Percentiles rank a stretch among this genome's conserved stretches.
These are phyloP conservation scores for Lithospermum erythrorhizon DNA, from an alignment of 257 asterid genomes.

Conservation along the genomic window DNA sequence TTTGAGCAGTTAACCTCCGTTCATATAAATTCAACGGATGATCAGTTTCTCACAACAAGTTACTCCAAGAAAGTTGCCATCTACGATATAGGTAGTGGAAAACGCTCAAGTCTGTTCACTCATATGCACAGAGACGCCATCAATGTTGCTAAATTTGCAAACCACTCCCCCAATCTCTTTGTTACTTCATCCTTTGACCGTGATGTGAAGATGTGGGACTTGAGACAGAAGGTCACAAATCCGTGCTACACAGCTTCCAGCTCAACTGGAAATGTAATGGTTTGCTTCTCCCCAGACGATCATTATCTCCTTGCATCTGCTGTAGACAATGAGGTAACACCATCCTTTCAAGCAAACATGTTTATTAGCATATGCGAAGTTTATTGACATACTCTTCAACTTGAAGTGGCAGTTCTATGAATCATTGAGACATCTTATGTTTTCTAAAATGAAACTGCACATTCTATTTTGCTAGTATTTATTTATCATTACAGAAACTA, in stretches of 20 bases:
- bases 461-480: not conserved
- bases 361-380: not conserved
- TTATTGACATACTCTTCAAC: not conserved
- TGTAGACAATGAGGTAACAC: slow-evolving; percentile 75
- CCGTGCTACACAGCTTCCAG: slow-evolving; percentile 67
- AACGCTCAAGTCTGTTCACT: slow-evolving; percentile 36
- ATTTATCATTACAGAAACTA: not conserved
- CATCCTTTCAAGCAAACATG: not conserved
- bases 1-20: slow-evolving; percentile 78
- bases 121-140: slow-evolving; percentile 71
- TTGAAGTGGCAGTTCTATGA: not conserved
- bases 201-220: slow-evolving; percentile 80
- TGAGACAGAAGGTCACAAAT: slow-evolving; percentile 39
- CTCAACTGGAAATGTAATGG: slow-evolving; percentile 84
- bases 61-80: slow-evolving; percentile 71
- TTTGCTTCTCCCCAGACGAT: slow-evolving; percentile 74
- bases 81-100: slow-evolving; percentile 52
- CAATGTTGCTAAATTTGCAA: slow-evolving; percentile 70
- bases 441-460: no score
- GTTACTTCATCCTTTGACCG: slow-evolving; percentile 81
- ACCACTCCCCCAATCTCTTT: slow-evolving; percentile 51
- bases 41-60: slow-evolving; percentile 59
- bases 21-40: slow-evolving; percentile 67
- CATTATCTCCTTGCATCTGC: slow-evolving; percentile 70
- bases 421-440: not conserved